These are phyloP conservation scores for Begonia masoniana DNA, from an alignment of 306 rosid species.

Conservation along the genomic window DNA sequence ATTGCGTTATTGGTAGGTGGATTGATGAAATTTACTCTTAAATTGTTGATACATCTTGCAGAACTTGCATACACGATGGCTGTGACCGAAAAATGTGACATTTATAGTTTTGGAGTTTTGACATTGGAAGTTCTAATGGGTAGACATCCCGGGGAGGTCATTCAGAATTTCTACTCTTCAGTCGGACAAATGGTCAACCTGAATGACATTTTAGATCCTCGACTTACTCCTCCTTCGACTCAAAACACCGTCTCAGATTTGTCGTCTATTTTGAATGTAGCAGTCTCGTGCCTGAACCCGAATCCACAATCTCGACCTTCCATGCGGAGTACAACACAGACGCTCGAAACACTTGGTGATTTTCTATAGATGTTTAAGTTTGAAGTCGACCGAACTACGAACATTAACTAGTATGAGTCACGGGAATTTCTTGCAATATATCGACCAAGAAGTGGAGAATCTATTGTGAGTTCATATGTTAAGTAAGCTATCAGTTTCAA, in stretches of 20 bases:
- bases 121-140: constrained; percentile 10
- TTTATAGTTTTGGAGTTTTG: constrained; percentile 4
- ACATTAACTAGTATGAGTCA: too few species aligned
- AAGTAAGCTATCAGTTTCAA: too few species aligned
- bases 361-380: too few species aligned
- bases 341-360: neutral
- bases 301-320: constrained; percentile 7
- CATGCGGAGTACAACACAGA: constrained; percentile 2
- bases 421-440: too few species aligned
- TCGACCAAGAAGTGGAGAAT: too few species aligned
- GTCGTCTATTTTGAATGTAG: constrained; percentile 1
- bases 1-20: too few species aligned
- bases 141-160: constrained; percentile 7
- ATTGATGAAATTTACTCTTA: too few species aligned
- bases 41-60: neutral
- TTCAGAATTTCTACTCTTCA: neutral
- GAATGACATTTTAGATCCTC: constrained; percentile 7
- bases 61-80: constrained; percentile 13
- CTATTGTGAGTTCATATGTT: too few species aligned
- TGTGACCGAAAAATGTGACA: constrained; percentile 6
- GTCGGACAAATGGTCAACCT: neutral
- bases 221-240: neutral
- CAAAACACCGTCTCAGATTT: neutral
- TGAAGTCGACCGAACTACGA: too few species aligned
- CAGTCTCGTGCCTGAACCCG: constrained; percentile 5